phyloP scores from a whole-genome alignment of 768 basidiomycete genomes.

The Dioszegia hungarica region DNA sequence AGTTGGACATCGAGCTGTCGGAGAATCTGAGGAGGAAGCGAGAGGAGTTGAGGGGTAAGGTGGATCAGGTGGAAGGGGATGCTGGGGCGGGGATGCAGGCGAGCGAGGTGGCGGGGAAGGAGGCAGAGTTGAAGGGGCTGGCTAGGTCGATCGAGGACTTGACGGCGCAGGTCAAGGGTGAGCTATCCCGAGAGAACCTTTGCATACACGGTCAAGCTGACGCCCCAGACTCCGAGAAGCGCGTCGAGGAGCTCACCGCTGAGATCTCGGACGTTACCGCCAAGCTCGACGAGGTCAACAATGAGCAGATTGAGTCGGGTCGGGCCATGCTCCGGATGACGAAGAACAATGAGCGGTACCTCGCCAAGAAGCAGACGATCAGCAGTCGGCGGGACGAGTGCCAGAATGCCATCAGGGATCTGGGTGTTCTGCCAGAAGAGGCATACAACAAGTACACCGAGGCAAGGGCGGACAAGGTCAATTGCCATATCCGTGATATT shows the following conservation, averaged over 20 bases:
- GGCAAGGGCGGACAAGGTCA: slow-evolving; percentile 78
- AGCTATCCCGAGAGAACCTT: too few species aligned
- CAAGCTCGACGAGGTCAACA: slow-evolving; percentile 48
- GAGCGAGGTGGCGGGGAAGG: slow-evolving; percentile 50
- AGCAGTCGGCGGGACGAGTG: slow-evolving; percentile 82
- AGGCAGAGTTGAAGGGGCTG: slow-evolving; percentile 65
- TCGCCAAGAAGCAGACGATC: slow-evolving; percentile 86
- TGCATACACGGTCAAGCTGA: slow-evolving; percentile 14
- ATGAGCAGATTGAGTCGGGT: slow-evolving; percentile 78
- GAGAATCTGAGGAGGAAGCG: slow-evolving; percentile 76
- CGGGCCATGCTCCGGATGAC: slow-evolving; percentile 84
- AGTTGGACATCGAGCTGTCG: slow-evolving; percentile 85
- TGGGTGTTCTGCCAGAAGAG: slow-evolving; percentile 94
- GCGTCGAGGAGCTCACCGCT: slow-evolving; percentile 62
- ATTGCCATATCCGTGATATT: slow-evolving; percentile 35
- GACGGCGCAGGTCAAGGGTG: slow-evolving; percentile 57
- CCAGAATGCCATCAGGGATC: slow-evolving; percentile 88
- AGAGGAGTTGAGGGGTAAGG: slow-evolving; percentile 68
- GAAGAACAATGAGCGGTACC: slow-evolving; percentile 90
- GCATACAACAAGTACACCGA: slow-evolving; percentile 91
- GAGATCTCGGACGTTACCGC: slow-evolving; percentile 39
- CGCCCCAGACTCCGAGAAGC: slow-evolving; percentile 50
- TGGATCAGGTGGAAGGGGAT: slow-evolving; percentile 64
- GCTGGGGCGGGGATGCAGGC: slow-evolving; percentile 64
- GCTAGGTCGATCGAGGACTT: slow-evolving; percentile 63